Evolutionary conservation across 345 rosid genomes (phyloP).

Genomic region (Heritiera littoralis): DNA sequence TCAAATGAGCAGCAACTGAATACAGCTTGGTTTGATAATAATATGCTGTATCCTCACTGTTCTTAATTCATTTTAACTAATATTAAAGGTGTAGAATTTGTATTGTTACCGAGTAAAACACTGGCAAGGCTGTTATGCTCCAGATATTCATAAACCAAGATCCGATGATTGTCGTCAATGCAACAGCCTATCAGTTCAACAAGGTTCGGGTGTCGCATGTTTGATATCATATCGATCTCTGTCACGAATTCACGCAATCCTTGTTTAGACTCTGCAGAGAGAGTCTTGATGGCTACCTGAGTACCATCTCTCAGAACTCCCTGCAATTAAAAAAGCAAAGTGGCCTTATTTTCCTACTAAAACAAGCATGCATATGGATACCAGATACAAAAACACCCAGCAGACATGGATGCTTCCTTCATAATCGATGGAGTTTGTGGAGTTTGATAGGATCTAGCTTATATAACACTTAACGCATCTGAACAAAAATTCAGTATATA

Average conservation of each 20-base stretch:
- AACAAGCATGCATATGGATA: background rate
- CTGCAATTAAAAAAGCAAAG: conserved; percentile 33
- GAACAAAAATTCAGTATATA: no score
- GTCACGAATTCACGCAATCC: conserved; percentile 60
- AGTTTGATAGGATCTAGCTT: no score
- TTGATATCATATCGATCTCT: conserved; percentile 60
- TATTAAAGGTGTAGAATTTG: background rate
- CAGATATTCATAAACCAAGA: conserved; percentile 61
- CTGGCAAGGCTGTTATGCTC: conserved; percentile 74
- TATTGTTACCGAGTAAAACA: conserved; percentile 51
- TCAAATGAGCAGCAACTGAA: background rate
- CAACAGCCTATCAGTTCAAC: conserved; percentile 72
- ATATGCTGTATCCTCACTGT: no score
- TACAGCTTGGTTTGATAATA: background rate
- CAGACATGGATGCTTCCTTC: background rate
- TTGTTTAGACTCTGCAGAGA: conserved; percentile 67
- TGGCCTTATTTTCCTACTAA: background rate
- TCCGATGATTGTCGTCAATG: conserved; percentile 48
- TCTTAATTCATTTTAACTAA: background rate
- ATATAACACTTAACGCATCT: no score
- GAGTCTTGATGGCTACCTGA: conserved; percentile 56
- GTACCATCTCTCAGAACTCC: conserved; percentile 61
- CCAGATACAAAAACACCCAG: background rate
- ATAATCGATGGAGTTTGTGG: no score
- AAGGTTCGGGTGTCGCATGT: conserved; percentile 59